Conservation (phyloP, 2,329 filamentous ascomycete species). For the Hymenoscyphus occultus region DNA sequence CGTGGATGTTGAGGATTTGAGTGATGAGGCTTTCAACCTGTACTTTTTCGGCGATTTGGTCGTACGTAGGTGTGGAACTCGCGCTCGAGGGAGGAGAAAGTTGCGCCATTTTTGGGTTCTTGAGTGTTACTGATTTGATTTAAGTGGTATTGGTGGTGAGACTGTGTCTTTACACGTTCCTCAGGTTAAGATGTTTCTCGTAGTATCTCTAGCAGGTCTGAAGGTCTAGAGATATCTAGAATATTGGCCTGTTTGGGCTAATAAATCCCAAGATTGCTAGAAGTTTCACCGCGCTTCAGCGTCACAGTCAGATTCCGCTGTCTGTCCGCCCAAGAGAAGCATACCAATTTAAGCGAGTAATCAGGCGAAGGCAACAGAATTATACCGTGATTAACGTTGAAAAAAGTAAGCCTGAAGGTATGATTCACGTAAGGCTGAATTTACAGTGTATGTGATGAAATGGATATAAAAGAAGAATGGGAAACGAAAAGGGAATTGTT, state of each 20-base stretch:
- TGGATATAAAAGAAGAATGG: neutral
- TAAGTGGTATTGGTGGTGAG: neutral
- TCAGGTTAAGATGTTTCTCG: neutral
- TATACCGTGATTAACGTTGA: neutral
- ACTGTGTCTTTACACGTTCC: neutral
- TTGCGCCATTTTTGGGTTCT: neutral
- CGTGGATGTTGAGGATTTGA: slow-evolving; percentile 5
- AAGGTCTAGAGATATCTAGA: neutral
- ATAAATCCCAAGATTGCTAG: neutral
- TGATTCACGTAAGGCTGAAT: neutral
- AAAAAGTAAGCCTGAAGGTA: neutral
- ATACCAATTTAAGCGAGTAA: neutral
- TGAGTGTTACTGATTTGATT: too few species aligned
- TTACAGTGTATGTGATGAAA: too few species aligned
- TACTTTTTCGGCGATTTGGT: neutral
- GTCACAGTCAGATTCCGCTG: neutral
- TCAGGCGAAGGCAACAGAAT: neutral
- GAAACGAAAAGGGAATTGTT: neutral
- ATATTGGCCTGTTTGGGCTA: neutral
- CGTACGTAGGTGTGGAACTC: neutral
- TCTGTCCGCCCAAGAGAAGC: neutral
- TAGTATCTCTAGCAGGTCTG: neutral
- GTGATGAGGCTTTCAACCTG: neutral
- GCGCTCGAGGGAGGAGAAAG: neutral
- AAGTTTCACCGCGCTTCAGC: neutral